Evolutionary conservation across 768 basidiomycete genomes (phyloP).

Genomic region (Suillus decipiens): DNA sequence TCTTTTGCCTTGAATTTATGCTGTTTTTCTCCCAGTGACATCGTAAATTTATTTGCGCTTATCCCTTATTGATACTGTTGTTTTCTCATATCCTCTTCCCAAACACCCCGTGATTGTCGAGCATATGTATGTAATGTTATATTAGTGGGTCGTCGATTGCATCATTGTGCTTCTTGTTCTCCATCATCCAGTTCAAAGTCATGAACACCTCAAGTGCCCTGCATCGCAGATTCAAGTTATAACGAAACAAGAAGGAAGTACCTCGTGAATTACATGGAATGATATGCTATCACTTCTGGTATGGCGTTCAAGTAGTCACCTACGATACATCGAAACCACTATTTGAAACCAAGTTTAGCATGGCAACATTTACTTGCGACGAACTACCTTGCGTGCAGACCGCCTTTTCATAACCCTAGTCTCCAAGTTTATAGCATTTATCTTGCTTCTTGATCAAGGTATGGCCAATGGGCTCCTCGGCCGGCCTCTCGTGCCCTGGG

Average conservation of each 20-base stretch:
- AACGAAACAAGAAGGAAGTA: background rate
- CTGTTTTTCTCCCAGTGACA: slow-evolving; percentile 36
- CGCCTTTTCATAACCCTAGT: background rate
- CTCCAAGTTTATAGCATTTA: background rate
- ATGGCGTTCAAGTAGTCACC: background rate
- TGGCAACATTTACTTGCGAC: background rate
- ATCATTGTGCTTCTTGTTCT: slow-evolving; percentile 7
- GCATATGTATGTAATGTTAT: slow-evolving; percentile 25
- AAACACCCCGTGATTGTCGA: slow-evolving; percentile 11
- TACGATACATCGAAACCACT: background rate
- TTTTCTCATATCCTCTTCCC: slow-evolving; percentile 3
- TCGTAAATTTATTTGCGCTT: slow-evolving; percentile 38
- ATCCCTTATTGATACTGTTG: slow-evolving; percentile 13
- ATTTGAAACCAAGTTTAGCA: background rate
- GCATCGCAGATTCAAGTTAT: background rate
- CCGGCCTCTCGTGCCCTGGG: background rate
- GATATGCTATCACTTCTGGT: background rate
- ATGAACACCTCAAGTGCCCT: background rate
- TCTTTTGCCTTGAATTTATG: background rate
- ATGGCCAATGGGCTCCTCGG: background rate
- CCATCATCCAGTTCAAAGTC: background rate
- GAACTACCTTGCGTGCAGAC: background rate
- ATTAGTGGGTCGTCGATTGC: slow-evolving; percentile 14
- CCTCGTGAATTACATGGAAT: background rate
- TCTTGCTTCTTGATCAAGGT: background rate